These are phyloP conservation scores for Paralagenidium karlingii DNA, from an alignment of 352 stramenopile genomes.

Conservation along the genomic window DNA sequence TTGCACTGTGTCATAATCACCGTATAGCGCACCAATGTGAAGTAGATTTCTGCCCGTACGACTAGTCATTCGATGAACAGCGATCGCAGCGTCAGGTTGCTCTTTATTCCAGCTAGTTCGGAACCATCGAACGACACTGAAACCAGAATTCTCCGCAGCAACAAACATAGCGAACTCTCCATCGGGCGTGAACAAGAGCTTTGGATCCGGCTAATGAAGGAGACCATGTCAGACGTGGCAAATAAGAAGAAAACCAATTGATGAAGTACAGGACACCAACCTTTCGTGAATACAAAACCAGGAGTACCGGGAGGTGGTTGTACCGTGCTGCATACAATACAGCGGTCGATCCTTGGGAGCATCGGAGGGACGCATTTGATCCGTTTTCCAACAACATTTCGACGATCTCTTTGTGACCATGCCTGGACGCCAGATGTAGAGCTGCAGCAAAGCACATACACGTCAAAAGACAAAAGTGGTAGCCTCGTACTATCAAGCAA, in stretches of 20 bases:
- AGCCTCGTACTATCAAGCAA: constrained; percentile 13
- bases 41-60: constrained; percentile 18
- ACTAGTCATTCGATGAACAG: constrained; percentile 12
- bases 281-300: constrained; percentile 26
- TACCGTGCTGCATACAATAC: constrained; percentile 31
- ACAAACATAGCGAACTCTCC: constrained; percentile 35
- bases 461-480: too few relatives aligned
- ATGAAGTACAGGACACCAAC: too few relatives aligned
- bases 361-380: constrained; percentile 20
- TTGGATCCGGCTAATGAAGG: constrained; percentile 4
- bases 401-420: constrained; percentile 25
- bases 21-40: constrained; percentile 30
- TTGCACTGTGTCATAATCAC: constrained; percentile 18
- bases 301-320: constrained; percentile 33
- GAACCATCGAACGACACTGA: constrained; percentile 40
- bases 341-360: constrained; percentile 20
- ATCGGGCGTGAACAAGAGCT: constrained; percentile 11
- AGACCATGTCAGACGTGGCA: too few relatives aligned
- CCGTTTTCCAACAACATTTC: constrained; percentile 19
- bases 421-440: constrained; percentile 30
- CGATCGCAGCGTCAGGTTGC: too few relatives aligned
- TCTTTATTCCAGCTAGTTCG: constrained; percentile 13
- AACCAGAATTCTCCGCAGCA: constrained; percentile 19
- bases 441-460: too few relatives aligned
- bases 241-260: too few relatives aligned